Percentiles rank a stretch among this genome's conserved stretches.
Evolutionary conservation across 768 basidiomycete species (phyloP).

Genomic region (Pisolithus orientalis): DNA sequence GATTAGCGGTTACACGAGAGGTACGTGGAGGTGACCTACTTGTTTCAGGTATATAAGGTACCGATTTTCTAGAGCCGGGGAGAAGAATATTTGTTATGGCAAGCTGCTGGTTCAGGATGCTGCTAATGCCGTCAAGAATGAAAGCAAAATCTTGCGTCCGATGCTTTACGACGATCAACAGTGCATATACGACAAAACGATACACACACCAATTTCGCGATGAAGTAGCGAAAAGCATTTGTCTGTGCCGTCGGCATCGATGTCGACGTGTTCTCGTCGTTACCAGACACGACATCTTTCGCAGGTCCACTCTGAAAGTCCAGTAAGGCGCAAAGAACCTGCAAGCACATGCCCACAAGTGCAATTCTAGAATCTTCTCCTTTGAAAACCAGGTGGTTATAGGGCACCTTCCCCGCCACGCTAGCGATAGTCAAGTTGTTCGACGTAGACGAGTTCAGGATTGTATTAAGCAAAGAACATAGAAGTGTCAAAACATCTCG

Average conservation of each 20-base stretch:
- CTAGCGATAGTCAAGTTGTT: conserved; percentile 51
- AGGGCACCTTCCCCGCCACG: conserved; percentile 76
- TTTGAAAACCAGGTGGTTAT: conserved; percentile 87
- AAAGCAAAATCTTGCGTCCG: conserved; percentile 86
- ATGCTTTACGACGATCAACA: conserved; percentile 47
- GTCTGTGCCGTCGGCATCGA: conserved; percentile 55
- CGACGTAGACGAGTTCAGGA: conserved; percentile 59
- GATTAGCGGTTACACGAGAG: conserved; percentile 4
- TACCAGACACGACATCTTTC: conserved; percentile 41
- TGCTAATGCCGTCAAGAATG: conserved; percentile 65
- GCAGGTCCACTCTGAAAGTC: conserved; percentile 79
- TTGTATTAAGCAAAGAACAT: conserved; percentile 90
- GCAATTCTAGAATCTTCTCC: conserved; percentile 74
- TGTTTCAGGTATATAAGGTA: conserved; percentile 78
- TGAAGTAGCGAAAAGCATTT: conserved; percentile 89
- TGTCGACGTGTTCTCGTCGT: conserved; percentile 35
- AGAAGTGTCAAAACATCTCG: conserved; percentile 86
- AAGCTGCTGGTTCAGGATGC: conserved; percentile 70
- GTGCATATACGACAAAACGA: not conserved
- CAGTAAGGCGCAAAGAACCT: conserved; percentile 68
- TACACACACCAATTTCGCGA: conserved; percentile 69
- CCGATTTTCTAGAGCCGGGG: conserved; percentile 78
- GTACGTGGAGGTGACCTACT: conserved; percentile 39
- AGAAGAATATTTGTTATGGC: conserved; percentile 66
- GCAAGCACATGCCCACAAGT: conserved; percentile 69